Conservation (phyloP, 805 yeast genomes). For the Saturnispora serradocipensis region DNA sequence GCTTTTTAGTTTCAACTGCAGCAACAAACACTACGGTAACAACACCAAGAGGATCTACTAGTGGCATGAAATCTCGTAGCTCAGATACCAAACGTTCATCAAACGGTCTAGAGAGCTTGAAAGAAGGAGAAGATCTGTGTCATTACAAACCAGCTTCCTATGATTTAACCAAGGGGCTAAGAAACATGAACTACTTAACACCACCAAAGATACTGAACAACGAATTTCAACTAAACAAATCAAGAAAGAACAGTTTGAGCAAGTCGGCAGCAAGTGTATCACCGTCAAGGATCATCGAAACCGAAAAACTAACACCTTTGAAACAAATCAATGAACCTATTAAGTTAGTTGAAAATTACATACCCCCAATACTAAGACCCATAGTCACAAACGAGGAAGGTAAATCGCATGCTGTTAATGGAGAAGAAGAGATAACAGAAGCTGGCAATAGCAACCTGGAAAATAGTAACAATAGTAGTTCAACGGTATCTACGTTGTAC, state of each 20-base stretch:
- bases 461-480: constrained; percentile 2
- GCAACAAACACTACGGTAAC: background rate
- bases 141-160: constrained; percentile 38
- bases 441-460: background rate
- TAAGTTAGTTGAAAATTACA: constrained; percentile 35
- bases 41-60: background rate
- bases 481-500: background rate
- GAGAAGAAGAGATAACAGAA: background rate
- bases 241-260: background rate
- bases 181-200: constrained; percentile 21
- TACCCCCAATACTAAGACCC: constrained; percentile 47
- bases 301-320: background rate
- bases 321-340: constrained; percentile 39
- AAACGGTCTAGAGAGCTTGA: constrained; percentile 9
- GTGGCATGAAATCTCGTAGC: background rate
- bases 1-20: background rate
- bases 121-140: constrained; percentile 10
- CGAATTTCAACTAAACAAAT: background rate
- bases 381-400: constrained; percentile 7
- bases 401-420: background rate
- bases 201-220: background rate
- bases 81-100: background rate
- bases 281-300: constrained; percentile 11
- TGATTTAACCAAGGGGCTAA: constrained; percentile 33
- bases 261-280: constrained; percentile 10